Evolutionary conservation across 202 grass and related monocot species (phyloP), one percentile per base, ranked within the genome.

Genomic region (Eragrostis tef): DNA sequence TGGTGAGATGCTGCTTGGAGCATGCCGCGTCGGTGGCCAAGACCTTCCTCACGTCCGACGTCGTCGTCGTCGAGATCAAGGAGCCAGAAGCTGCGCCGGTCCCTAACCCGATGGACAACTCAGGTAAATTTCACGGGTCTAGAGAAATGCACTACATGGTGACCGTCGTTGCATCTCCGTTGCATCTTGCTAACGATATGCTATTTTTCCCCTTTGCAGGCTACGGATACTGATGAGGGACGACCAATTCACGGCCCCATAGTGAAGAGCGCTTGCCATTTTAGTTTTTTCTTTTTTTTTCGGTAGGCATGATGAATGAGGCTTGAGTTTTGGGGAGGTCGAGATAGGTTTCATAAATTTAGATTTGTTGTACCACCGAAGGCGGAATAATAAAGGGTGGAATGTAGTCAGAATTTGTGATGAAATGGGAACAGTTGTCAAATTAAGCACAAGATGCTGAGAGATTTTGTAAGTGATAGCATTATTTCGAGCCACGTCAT

Each of bases 1-100:
- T 99, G 83, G 96, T 99, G 78, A 95, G 96, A 58, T 99, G 96
- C 70, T 99, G 96, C 75, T 79, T 99, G 85, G 96, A 99, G 89
- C 96, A 99, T 4, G 96, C 93, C 0, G 76, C 96, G 0, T 99
- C 93, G 1, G 96, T 99, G 13, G 92, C 96, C 14, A 99, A 92
- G 89, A 99, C 96, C 36, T 99, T 99, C 90, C 90, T 99, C 29
- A 99, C 81, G 0, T 99, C 93, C 0, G 96, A 99, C 3, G 96
- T 96, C 1, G 96, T 99, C 1, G 96, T 99, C 0, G 96, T 99
- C 0, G 96, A 99, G 25, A 93, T 99, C 83, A 99, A 99, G 85
- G 93, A 96, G 77, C 88, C 93, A 0, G 96, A 96, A 83, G 0
- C 92, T 0, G 87, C 90, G 0, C 83, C 96, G 3, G 9, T 66